Percentiles rank a stretch among this genome's conserved stretches.
These are phyloP conservation scores for Lichtheimia ornata DNA, from an alignment of 371 early-diverging fungal species.

Conservation along the genomic window DNA sequence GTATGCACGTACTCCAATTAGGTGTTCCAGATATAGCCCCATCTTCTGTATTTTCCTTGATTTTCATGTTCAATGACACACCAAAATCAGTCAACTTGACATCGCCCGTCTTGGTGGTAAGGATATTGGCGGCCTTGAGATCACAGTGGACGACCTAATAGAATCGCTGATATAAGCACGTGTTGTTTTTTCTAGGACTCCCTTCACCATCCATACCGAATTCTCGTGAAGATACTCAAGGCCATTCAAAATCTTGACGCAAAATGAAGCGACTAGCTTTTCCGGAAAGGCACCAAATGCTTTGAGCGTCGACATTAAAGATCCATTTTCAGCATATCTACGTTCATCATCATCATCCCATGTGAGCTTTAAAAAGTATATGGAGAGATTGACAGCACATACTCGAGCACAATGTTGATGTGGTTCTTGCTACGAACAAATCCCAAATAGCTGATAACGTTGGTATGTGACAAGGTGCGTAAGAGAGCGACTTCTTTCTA, in stretches of 20 bases:
- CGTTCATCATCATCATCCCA: not conserved
- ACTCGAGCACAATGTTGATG: constrained; percentile 90
- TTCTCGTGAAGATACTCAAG: constrained; percentile 91
- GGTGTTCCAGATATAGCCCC: constrained; percentile 86
- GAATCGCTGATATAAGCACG: no score
- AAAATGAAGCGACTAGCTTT: constrained; percentile 88
- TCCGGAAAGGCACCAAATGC: constrained; percentile 94
- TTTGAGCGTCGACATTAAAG: constrained; percentile 83
- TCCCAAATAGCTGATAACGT: constrained; percentile 87
- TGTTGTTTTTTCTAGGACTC: no score
- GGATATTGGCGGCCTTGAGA: constrained; percentile 94
- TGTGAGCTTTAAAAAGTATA: not conserved
- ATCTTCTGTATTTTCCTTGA: constrained; percentile 60
- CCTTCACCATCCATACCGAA: constrained; percentile 25
- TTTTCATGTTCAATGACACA: constrained; percentile 81
- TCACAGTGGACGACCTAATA: constrained; percentile 91
- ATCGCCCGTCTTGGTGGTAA: constrained; percentile 91
- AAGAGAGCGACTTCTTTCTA: constrained; percentile 75
- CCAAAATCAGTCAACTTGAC: constrained; percentile 98
- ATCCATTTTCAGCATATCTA: constrained; percentile 91
- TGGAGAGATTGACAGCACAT: constrained; percentile 5
- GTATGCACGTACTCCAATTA: constrained; percentile 82
- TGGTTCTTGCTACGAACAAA: constrained; percentile 74
- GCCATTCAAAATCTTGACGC: constrained; percentile 87
- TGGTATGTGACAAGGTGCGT: constrained; percentile 73